Conservation (phyloP, 2,329 filamentous ascomycete genomes). For the Geosmithia flava region DNA sequence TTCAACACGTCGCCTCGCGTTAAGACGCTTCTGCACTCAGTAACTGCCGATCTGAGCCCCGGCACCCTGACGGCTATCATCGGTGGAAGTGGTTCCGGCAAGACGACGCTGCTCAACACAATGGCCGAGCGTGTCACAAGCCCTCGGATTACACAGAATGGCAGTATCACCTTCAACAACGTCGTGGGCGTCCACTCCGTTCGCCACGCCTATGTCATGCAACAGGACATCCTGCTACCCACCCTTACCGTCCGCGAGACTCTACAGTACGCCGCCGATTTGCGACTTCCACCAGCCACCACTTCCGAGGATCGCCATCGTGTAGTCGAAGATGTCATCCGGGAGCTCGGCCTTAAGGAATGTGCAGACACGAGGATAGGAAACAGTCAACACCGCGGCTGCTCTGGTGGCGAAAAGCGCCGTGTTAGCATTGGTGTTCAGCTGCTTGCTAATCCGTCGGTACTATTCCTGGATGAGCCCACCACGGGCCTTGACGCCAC, state of each 20-base stretch:
- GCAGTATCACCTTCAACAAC: conserved; percentile 50
- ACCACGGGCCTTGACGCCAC: conserved; percentile 70
- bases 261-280: conserved; percentile 57
- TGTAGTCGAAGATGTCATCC: conserved; percentile 65
- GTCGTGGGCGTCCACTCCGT: conserved; percentile 37
- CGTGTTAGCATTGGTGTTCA: conserved; percentile 68
- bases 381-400: conserved; percentile 58
- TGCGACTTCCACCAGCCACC: conserved; percentile 53
- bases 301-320: conserved; percentile 43
- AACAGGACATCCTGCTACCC: conserved; percentile 63
- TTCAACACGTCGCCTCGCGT: conserved; percentile 22
- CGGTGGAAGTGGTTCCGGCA: conserved; percentile 61
- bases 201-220: conserved; percentile 59
- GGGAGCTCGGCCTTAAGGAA: conserved; percentile 64
- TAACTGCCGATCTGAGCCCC: conserved; percentile 50
- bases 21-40: conserved; percentile 47
- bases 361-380: conserved; percentile 66
- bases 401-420: conserved; percentile 69
- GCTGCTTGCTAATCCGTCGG: conserved; percentile 64
- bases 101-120: conserved; percentile 60
- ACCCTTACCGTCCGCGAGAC: conserved; percentile 68
- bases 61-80: conserved; percentile 66
- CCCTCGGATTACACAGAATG: conserved; percentile 35
- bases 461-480: conserved; percentile 68
- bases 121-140: conserved; percentile 58